Percentiles rank a stretch among this genome's conserved stretches.
Evolutionary conservation across 306 rosid genomes (phyloP).

Genomic region (Phaseolus lunatus): DNA sequence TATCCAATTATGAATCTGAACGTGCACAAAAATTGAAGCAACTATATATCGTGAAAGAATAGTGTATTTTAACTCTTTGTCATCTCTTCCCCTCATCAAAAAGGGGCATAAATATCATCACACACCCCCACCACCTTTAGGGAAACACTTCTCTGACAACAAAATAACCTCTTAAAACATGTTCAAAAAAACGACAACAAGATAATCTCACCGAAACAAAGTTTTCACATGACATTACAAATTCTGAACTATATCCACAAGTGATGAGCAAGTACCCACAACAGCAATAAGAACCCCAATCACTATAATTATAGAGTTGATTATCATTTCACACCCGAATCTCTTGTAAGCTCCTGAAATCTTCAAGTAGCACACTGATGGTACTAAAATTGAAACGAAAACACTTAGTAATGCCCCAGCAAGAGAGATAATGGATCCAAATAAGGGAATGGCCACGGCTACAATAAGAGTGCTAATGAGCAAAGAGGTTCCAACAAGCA

Average conservation of each 20-base stretch:
- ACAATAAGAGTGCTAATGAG: conserved; percentile 56
- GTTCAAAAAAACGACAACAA: no score
- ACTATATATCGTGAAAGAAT: no score
- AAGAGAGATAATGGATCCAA: conserved; percentile 67
- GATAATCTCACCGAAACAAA: no score
- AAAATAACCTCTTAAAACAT: no score
- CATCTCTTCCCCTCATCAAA: no score
- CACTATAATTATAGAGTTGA: conserved; percentile 44
- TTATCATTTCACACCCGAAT: conserved; percentile 52
- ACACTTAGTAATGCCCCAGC: conserved; percentile 71
- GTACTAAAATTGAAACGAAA: conserved; percentile 62
- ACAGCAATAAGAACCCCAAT: conserved; percentile 58
- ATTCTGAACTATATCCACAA: conserved; percentile 53
- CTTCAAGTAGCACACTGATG: conserved; percentile 75
- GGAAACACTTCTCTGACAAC: no score
- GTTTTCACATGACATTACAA: no score
- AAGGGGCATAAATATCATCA: no score
- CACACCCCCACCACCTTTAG: no score
- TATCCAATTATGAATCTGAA: no score
- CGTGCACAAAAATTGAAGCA: no score
- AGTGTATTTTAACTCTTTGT: no score
- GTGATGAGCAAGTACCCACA: conserved; percentile 65
- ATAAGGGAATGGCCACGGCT: conserved; percentile 59
- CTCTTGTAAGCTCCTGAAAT: conserved; percentile 60
- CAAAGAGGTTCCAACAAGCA: conserved; percentile 53